These are phyloP conservation scores for Raphanus raphanistrum DNA, from an alignment of 345 rosid genomes.

Conservation along the genomic window DNA sequence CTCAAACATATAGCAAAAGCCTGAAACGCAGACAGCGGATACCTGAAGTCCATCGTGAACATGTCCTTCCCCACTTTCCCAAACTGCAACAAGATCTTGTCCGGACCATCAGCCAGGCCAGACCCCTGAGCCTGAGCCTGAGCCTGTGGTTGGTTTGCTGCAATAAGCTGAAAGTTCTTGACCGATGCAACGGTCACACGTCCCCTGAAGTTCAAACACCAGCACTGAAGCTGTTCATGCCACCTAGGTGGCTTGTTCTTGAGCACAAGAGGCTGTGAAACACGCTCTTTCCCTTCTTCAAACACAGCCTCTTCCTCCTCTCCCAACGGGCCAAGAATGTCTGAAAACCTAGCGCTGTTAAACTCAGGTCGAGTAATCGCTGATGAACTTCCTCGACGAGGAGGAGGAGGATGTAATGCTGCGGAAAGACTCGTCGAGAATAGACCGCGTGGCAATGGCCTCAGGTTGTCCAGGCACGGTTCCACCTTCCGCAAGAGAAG, in stretches of 20 bases:
- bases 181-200: conserved; percentile 95
- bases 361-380: conserved; percentile 65
- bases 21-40: conserved; percentile 94
- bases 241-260: conserved; percentile 88
- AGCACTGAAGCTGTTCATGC: conserved; percentile 97
- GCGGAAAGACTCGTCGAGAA: conserved; percentile 83
- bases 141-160: conserved; percentile 68
- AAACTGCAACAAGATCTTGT: conserved; percentile 87
- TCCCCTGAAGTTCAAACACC: conserved; percentile 95
- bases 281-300: conserved; percentile 52
- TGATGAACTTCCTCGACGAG: conserved; percentile 50
- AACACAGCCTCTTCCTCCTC: conserved; percentile 47
- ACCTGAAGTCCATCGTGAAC: conserved; percentile 95
- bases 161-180: conserved; percentile 91
- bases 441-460: conserved; percentile 58
- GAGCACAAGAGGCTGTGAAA: conserved; percentile 58
- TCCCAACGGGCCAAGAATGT: conserved; percentile 57
- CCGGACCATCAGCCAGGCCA: conserved; percentile 49
- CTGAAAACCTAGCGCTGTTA: conserved; percentile 83
- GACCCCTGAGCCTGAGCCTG: conserved; percentile 42
- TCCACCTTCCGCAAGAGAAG: conserved; percentile 73
- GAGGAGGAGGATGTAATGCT: conserved; percentile 57
- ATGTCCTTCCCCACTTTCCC: conserved; percentile 95
- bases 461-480: conserved; percentile 84
- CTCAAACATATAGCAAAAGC: conserved; percentile 93